These are phyloP conservation scores for Drechslerella dactyloides DNA, from an alignment of 2,329 filamentous ascomycete genomes.

Conservation along the genomic window DNA sequence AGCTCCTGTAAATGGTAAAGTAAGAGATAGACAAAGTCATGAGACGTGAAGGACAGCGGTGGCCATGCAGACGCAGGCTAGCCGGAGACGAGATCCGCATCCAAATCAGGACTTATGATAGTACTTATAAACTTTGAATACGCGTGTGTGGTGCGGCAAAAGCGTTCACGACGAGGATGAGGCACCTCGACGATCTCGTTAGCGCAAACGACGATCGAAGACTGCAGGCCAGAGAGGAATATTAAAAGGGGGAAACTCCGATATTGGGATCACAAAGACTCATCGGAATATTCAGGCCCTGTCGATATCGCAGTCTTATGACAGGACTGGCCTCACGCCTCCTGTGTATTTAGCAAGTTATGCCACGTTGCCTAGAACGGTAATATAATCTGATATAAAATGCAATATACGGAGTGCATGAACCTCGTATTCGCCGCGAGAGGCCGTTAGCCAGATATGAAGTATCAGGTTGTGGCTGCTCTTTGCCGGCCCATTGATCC, in stretches of 20 bases:
- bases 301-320: background rate
- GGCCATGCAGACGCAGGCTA: no score
- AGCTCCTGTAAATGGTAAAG: no score
- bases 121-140: background rate
- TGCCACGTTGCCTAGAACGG: conserved; percentile 3
- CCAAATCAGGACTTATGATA: background rate
- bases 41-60: background rate
- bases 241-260: no score
- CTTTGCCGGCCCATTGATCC: conserved; percentile 42
- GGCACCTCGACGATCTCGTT: background rate
- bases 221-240: background rate
- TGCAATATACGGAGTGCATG: background rate
- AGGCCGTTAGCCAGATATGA: background rate
- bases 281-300: no score
- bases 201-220: conserved; percentile 20
- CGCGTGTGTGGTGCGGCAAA: conserved; percentile 46
- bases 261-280: no score
- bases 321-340: background rate
- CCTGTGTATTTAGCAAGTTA: background rate
- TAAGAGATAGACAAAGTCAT: no score
- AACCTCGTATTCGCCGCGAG: conserved; percentile 9
- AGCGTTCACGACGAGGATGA: conserved; percentile 36
- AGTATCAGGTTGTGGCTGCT: conserved; percentile 1
- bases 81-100: no score
- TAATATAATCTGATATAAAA: conserved; percentile 8